Conservation (phyloP, 352 stramenopile species). For the Phytopythium vexans region DNA sequence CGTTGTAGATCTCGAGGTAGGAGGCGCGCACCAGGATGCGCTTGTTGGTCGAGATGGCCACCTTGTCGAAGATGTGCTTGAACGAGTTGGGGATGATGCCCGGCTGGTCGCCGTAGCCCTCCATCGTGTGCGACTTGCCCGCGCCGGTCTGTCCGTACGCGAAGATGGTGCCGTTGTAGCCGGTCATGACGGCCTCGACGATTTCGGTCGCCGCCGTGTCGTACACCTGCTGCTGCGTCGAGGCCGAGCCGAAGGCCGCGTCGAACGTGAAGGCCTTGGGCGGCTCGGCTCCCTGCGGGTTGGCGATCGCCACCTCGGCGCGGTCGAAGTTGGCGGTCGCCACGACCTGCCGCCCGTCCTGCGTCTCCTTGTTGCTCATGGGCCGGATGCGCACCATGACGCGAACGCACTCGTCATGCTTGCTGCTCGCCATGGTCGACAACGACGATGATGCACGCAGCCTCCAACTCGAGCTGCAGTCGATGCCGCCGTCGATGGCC, state of each 20-base stretch:
- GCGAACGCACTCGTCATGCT: conserved; percentile 92
- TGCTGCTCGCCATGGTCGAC: conserved; percentile 35
- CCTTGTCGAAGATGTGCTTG: conserved; percentile 89
- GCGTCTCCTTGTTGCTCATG: conserved; percentile 93
- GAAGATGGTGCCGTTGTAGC: conserved; percentile 93
- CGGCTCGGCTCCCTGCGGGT: conserved; percentile 77
- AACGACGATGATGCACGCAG: neutral
- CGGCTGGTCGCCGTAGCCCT: conserved; percentile 72
- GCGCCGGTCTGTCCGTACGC: conserved; percentile 89
- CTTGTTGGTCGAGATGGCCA: conserved; percentile 88
- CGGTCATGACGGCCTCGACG: conserved; percentile 88
- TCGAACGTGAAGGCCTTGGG: conserved; percentile 98
- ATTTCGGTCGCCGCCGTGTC: conserved; percentile 87
- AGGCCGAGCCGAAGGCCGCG: conserved; percentile 92
- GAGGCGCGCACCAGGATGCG: conserved; percentile 95
- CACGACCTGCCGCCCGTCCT: conserved; percentile 86
- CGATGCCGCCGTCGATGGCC: too few relatives aligned
- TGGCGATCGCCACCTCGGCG: conserved; percentile 87
- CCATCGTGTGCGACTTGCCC: conserved; percentile 90
- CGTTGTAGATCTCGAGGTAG: conserved; percentile 98
- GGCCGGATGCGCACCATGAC: conserved; percentile 96
- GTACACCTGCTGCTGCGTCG: conserved; percentile 94
- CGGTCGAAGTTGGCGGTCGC: conserved; percentile 88
- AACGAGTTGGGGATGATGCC: conserved; percentile 91
- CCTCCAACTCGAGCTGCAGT: too few relatives aligned